Evolutionary conservation across 2,329 filamentous ascomycete species (phyloP).

Genomic region (Colletotrichum graminicola): DNA sequence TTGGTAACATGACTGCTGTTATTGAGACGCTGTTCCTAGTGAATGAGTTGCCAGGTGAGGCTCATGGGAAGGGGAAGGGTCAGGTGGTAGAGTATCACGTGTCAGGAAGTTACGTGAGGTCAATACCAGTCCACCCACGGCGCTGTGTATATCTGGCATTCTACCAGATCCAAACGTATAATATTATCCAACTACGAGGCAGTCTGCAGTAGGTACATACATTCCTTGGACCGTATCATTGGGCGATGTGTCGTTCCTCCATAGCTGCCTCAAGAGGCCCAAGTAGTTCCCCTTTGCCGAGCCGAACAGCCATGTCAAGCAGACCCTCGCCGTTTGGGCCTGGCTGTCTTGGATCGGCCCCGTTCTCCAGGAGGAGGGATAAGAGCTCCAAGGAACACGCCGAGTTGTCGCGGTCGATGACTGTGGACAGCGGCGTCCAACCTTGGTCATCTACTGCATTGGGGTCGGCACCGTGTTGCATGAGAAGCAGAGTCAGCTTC

Average conservation of each 20-base stretch:
- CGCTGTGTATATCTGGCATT: too few relatives aligned
- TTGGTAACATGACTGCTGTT: accelerated
- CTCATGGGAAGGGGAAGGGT: background rate
- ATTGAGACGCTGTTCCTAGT: background rate
- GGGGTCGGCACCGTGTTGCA: background rate
- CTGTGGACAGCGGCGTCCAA: background rate
- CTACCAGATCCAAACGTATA: too few relatives aligned
- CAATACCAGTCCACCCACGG: too few relatives aligned
- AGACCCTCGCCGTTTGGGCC: background rate
- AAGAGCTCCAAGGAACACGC: too few relatives aligned
- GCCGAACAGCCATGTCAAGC: background rate
- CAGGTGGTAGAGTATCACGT: too few relatives aligned
- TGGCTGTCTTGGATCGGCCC: background rate
- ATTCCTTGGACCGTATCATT: background rate
- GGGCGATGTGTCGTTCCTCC: background rate
- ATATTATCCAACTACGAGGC: too few relatives aligned
- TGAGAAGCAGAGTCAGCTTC: accelerated
- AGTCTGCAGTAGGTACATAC: accelerated
- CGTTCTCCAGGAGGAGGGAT: background rate
- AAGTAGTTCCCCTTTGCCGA: accelerated
- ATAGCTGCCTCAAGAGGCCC: background rate
- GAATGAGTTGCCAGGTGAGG: background rate
- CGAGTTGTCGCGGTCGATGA: too few relatives aligned
- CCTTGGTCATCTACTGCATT: background rate
- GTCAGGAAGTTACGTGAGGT: too few relatives aligned